These are phyloP conservation scores for Diaporthe destruens DNA, from an alignment of 2,329 filamentous ascomycete species.

Conservation along the genomic window DNA sequence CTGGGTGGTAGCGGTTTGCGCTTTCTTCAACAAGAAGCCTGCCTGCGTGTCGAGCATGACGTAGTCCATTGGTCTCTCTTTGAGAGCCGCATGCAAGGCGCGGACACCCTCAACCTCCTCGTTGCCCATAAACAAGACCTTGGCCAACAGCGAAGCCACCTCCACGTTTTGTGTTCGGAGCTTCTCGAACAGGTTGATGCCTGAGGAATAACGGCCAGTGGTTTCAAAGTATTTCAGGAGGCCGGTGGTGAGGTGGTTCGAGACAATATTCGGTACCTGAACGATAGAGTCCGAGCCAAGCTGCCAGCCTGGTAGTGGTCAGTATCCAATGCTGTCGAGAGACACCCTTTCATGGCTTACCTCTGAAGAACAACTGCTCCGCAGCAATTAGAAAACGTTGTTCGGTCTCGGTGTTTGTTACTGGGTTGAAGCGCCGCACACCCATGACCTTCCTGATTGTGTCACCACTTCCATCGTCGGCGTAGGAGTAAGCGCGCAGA, in stretches of 20 bases:
- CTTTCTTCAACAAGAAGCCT: constrained; percentile 90
- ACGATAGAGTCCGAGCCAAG: constrained; percentile 96
- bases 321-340: not conserved
- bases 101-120: constrained; percentile 97
- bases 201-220: constrained; percentile 92
- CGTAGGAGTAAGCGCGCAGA: constrained; percentile 93
- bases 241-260: constrained; percentile 94
- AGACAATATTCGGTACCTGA: constrained; percentile 96
- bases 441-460: constrained; percentile 97
- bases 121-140: constrained; percentile 92
- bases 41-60: constrained; percentile 95
- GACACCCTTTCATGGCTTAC: constrained; percentile 57
- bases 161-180: constrained; percentile 90
- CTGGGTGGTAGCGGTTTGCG: constrained; percentile 65
- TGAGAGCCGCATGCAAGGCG: constrained; percentile 86
- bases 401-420: constrained; percentile 98
- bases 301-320: constrained; percentile 78
- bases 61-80: constrained; percentile 97
- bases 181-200: constrained; percentile 98
- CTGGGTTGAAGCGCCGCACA: constrained; percentile 96
- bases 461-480: constrained; percentile 93
- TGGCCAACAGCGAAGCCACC: constrained; percentile 91
- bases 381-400: constrained; percentile 95
- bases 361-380: constrained; percentile 94
- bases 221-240: constrained; percentile 95